Evolutionary conservation across 1,139 yeast species (phyloP).

Genomic region (Zygosaccharomyces sapae): DNA sequence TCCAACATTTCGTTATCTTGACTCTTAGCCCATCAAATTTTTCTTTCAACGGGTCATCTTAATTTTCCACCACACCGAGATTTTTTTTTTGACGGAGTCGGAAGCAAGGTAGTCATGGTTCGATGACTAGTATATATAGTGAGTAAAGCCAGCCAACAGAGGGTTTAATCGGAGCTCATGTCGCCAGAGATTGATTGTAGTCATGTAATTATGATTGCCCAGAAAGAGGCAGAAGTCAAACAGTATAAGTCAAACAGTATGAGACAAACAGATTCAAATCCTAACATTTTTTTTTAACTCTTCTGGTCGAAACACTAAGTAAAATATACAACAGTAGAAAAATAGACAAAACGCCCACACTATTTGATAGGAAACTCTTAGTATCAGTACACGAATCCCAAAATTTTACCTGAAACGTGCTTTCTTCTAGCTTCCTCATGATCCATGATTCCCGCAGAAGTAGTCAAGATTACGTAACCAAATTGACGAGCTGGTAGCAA

Average conservation of each 20-base stretch:
- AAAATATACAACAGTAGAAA: background rate
- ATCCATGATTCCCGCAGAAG: constrained; percentile 99
- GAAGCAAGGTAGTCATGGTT: constrained; percentile 2
- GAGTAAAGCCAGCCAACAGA: background rate
- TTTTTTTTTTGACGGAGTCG: background rate
- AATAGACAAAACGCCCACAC: too few species aligned
- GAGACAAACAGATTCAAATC: background rate
- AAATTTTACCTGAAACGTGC: constrained; percentile 97
- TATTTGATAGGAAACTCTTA: too few species aligned
- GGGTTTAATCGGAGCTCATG: background rate
- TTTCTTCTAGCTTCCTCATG: constrained; percentile 99
- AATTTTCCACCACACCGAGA: constrained; percentile 1
- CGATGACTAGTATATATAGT: constrained; percentile 3
- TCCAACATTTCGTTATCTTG: background rate
- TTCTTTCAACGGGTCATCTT: constrained; percentile 1
- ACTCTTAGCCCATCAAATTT: constrained; percentile 1
- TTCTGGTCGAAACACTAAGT: background rate
- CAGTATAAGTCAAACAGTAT: too few species aligned
- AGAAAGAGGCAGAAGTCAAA: too few species aligned
- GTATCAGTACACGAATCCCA: constrained; percentile 65
- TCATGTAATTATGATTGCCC: too few species aligned
- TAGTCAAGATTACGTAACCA: constrained; percentile 94
- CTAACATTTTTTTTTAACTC: background rate
- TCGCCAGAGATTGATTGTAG: background rate
- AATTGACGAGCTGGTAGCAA: constrained; percentile 98